Evolutionary conservation across 768 basidiomycete genomes (phyloP).

Genomic region (Termitomyces sp.): DNA sequence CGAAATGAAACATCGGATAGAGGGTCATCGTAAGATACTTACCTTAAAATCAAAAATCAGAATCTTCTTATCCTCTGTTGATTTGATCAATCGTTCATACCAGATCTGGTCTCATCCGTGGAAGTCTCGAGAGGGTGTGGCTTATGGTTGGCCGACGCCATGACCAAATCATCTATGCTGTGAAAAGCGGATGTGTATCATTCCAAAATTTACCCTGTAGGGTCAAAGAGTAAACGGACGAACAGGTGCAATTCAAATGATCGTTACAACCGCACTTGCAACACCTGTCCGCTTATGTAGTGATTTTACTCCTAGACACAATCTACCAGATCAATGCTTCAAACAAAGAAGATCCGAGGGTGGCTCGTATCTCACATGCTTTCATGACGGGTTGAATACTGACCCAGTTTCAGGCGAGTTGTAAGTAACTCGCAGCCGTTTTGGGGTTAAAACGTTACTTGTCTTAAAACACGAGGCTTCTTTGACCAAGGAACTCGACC

Average conservation of each 20-base stretch:
- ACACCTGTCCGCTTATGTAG: neutral
- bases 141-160: neutral
- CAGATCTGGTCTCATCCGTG: neutral
- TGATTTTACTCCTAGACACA: neutral
- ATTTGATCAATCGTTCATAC: neutral
- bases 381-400: neutral
- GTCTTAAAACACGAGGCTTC: slow-evolving; percentile 12
- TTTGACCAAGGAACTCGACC: slow-evolving; percentile 2
- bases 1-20: neutral
- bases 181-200: neutral
- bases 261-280: neutral
- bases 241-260: neutral
- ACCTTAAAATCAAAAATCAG: neutral
- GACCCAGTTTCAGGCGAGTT: neutral
- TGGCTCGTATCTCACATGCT: neutral
- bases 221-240: neutral
- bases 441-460: neutral
- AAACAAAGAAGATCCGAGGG: neutral
- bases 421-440: neutral
- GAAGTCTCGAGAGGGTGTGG: neutral
- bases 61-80: neutral
- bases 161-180: neutral
- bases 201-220: neutral
- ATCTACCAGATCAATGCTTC: neutral
- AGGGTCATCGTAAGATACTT: too few species aligned